Base-by-base conservation (phyloP, 495 filamentous ascomycete genomes). In the Xylaria bambusicola region DNA sequence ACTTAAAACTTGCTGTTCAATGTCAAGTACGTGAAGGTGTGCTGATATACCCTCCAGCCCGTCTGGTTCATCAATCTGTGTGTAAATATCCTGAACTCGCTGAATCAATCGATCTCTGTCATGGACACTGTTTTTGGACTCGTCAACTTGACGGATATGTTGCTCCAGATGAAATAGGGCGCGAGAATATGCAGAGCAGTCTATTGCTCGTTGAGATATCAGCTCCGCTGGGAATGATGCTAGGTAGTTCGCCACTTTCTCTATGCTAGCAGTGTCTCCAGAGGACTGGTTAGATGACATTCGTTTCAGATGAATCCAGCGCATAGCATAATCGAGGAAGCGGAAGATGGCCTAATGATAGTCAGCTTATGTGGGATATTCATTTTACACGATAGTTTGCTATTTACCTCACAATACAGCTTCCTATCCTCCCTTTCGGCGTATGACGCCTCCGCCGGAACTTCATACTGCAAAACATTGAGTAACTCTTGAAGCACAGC, bases 61-160 rank as follows among this genome's bases (percentile, higher is more conserved):
- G 71, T 99, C 94, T 1, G 94, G 94, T 66, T 99, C 94, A 62
- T 99, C 95, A 51, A 99, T 97, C 62, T 95, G 86, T 1, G 90
- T 92, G 71, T 98, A 99, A 40, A 97, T 97, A 18, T 92, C 85
- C 64, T 97, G 94, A 4, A 98, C 74, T 27, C 86, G 80, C 63
- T 92, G 84, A 63, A 93, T 84, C 2, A 93, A 77, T 12, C 63
- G 62, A 49, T 88, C 82, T 38, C 82, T 72, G 20, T 78, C 75
- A 18, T 80, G 65, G 6, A 42, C 41, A 1, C 68, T 64, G 15
- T 75, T 69, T 12, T 74, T 67, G 27, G 60, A 56, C 3, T 74
- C 73, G 36, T 77, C 71, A 24, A 71, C 60, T 40, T 76, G 80
- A 33, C 73, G 85, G 52, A 96, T 91, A 63, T 93, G 89, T 66